Conservation (phyloP, 2,329 filamentous ascomycete genomes). For the Chaetomiaceae sp. region DNA sequence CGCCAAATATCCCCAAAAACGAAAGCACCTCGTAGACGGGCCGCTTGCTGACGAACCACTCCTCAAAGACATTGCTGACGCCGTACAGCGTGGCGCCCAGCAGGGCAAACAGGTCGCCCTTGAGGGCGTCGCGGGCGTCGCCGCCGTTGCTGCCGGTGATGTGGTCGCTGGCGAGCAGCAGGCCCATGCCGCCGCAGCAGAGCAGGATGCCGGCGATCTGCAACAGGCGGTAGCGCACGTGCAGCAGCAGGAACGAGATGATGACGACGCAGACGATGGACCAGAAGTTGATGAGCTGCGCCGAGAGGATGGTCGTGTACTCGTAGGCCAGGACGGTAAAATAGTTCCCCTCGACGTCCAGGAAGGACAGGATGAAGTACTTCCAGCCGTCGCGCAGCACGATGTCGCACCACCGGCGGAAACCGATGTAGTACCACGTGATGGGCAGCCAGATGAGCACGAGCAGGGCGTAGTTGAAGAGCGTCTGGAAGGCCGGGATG, state of each 20-base stretch:
- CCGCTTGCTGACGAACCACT: constrained; percentile 82
- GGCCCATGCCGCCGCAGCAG: constrained; percentile 83
- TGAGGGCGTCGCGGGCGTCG: constrained; percentile 64
- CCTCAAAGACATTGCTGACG: constrained; percentile 83
- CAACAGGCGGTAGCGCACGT: constrained; percentile 80
- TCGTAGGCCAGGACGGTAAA: constrained; percentile 93
- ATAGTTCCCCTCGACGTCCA: constrained; percentile 96
- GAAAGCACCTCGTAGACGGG: constrained; percentile 91
- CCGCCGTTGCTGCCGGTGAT: constrained; percentile 69
- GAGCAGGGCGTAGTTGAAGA: constrained; percentile 90
- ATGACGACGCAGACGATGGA: constrained; percentile 88
- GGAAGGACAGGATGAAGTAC: constrained; percentile 85
- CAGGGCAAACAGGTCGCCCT: constrained; percentile 88
- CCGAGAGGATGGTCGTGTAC: constrained; percentile 85
- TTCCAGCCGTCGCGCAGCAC: constrained; percentile 75
- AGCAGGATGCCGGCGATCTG: constrained; percentile 84
- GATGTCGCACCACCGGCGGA: constrained; percentile 60
- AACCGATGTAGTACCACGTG: constrained; percentile 73
- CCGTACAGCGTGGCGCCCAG: constrained; percentile 89
- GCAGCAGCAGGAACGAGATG: constrained; percentile 74
- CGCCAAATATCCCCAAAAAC: constrained; percentile 81
- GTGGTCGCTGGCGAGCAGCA: constrained; percentile 82
- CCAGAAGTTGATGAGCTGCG: constrained; percentile 98
- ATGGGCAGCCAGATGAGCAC: constrained; percentile 74
- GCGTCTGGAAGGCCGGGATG: constrained; percentile 90